Base-by-base conservation (phyloP, 768 basidiomycete genomes). In the Tylopilus sp. region DNA sequence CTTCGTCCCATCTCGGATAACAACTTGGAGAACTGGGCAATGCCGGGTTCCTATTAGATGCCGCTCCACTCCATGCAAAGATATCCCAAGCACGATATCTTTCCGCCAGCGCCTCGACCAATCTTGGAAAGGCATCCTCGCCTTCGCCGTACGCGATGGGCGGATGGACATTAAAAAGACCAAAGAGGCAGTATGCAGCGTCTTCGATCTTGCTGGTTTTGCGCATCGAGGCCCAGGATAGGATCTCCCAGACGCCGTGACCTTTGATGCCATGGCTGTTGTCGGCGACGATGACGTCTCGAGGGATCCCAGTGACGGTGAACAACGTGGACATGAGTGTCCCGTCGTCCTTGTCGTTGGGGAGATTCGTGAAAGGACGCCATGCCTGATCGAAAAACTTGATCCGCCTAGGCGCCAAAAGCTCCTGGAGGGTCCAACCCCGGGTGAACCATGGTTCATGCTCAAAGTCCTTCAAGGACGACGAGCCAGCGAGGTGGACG, bases 61-160 rank as follows among this genome's bases (percentile, higher is more conserved):
- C 52, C 18, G 56, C 38, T 13, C 65, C 65, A 1, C 50, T 46
- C 67, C 65, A 66, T 3, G 45, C 65, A 41, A 66, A 67, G 3
- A 55, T 53, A 25, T 66, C 65, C 67, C 64, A 68, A 0, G 36
- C 15, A 13, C 30, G 52, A 4, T 41, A 23, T 18, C 48, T 48
- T 9, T 38, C 44, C 18, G 53, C 28, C 18, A 69, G 55, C 11
- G 48, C 59, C 31, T 59, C 56, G n/a, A 64, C 36, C 3, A 69
- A 55, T 40, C 62, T 56, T 38, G 55, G 58, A 39, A 69, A 71
- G 0, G 68, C 68, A 17, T 40, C 61, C 22, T 57, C 58, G 10
- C 68, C 69, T 25, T 69, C 69, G 9, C 68, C 69, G 31, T 69
- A 69, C 28, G 54, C 45, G 43, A 69, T 53, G 6, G 58, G 41